Evolutionary conservation across 495 filamentous ascomycete genomes (phyloP), one percentile per base, ranked within the genome.

Genomic region (Penicillium silybi): DNA sequence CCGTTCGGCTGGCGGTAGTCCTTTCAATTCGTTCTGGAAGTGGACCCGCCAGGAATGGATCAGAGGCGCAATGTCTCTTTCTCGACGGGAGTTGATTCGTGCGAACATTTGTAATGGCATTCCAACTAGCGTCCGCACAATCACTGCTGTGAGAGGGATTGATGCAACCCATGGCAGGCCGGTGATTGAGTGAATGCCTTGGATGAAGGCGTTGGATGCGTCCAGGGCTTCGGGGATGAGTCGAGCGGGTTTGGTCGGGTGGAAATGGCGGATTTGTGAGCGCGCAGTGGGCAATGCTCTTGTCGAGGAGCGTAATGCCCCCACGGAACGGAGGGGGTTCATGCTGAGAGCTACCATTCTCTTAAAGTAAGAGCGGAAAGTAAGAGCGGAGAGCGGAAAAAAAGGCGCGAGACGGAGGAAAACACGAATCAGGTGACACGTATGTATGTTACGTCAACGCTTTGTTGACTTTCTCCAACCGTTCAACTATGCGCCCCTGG

Each of bases 121-220:
- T 38, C 83, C 80, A 57, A 86, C 61, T 27, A 72, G 44, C 26
- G 77, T 71, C 48, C 84, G 84, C 43, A 92, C 69, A 41, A 80
- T 34, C 3, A 90, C 46, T 1, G 89, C 86, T 1, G 87, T 75
- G 47, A 88, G 72, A 0, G 90, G 90, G 46, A 96, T 80, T 22
- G 82, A 78, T 8, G 80, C 58, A 42, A 66, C 82, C 90, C 90
- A 95, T 53, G 89, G 80, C 3, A 87, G 76, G 41, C 74, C 71
- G 22, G 79, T 80, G 56, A 71, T 13, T 26, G 61, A 57, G 64
- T 93, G 90, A 2, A 92, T 58, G 39, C 67, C 58, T n/a, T 83
- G 70, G 44, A 93, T 70, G 39, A 85, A 59, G 44, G 68, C 59
- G 27, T 84, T 75, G 16, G 86, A 77, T 52, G 68, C 58, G 29